Evolutionary conservation across 2,329 filamentous ascomycete genomes (phyloP), one percentile per base, ranked within the genome.

Genomic region (Blumeriella jaapii): DNA sequence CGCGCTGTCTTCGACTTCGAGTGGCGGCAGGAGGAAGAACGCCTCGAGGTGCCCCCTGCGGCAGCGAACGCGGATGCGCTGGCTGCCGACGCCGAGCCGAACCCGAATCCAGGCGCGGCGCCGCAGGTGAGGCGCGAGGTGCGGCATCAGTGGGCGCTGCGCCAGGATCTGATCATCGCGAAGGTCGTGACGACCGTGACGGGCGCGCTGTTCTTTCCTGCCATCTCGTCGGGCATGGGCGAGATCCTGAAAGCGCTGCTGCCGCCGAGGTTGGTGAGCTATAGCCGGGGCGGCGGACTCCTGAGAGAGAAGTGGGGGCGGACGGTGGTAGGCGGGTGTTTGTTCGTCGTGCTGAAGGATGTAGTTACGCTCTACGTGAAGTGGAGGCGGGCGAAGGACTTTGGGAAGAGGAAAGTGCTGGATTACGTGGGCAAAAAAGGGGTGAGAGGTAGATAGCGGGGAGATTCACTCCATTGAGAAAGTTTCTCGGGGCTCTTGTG

Each of bases 281-380:
- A 61, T 62, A 55, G n/a, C n/a, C n/a, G 2, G 8, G 24, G 31
- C 7, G 36, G 31, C 13, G 52, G 49, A 3, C 64, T 96, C 16
- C 58, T 98, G 19, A 82, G 91, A 53, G 74, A 82, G 48, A 75
- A 78, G 39, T 96, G 91, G 85, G 91, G 86, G 1, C 69, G 91
- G 37, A 95, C 83, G 51, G 65, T 98, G 2, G 69, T 91, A 1
- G 91, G 91, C 1, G 91, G 91, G 0, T 91, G 84, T 54, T 61
- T 93, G 13, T 94, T 89, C 51, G 78, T 96, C 11, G 77, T 94
- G 7, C 58, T 94, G 34, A 91, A 89, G 57, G 76, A 82, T 48
- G 64, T 63, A 2, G 60, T 78, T 32, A 61, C 63, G 38, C 57
- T 82, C 15, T 81, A 77, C 51, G 65, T 68, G 45, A 80, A 79